phyloP scores from a whole-genome alignment of 2,329 filamentous ascomycete genomes.

The Mollisia scopiformis region DNA sequence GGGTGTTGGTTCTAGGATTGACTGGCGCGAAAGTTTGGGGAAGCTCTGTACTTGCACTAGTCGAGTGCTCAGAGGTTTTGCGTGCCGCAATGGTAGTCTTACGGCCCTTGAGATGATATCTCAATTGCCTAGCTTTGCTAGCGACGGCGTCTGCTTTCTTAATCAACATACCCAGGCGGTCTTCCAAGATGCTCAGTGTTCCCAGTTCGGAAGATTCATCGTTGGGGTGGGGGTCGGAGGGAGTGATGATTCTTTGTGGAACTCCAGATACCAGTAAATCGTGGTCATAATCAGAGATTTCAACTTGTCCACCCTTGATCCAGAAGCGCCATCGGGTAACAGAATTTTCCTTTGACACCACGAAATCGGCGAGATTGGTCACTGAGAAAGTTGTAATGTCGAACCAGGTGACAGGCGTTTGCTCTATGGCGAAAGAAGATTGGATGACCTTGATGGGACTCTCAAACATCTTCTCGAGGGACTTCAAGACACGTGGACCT shows the following conservation, averaged over 20 bases:
- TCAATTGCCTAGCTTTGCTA: constrained; percentile 74
- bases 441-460: constrained; percentile 63
- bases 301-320: constrained; percentile 78
- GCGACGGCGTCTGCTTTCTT: constrained; percentile 79
- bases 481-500: constrained; percentile 80
- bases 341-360: constrained; percentile 68
- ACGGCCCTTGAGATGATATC: constrained; percentile 77
- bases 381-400: constrained; percentile 86
- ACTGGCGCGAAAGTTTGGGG: constrained; percentile 34
- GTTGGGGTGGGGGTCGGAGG: constrained; percentile 79
- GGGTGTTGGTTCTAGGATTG: constrained; percentile 44
- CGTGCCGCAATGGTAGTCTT: constrained; percentile 72
- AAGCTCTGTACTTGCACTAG: constrained; percentile 21
- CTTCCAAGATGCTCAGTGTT: constrained; percentile 82
- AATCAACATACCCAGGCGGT: constrained; percentile 75
- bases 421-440: constrained; percentile 57
- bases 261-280: constrained; percentile 81
- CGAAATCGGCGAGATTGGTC: constrained; percentile 78
- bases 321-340: constrained; percentile 79
- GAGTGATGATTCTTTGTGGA: constrained; percentile 80
- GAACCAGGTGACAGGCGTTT: constrained; percentile 73
- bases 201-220: constrained; percentile 86
- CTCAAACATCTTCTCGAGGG: constrained; percentile 85
- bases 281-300: constrained; percentile 89
- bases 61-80: constrained; percentile 45